Evolutionary conservation across 805 yeast species (phyloP).

Genomic region (Saturnispora gosingensis): DNA sequence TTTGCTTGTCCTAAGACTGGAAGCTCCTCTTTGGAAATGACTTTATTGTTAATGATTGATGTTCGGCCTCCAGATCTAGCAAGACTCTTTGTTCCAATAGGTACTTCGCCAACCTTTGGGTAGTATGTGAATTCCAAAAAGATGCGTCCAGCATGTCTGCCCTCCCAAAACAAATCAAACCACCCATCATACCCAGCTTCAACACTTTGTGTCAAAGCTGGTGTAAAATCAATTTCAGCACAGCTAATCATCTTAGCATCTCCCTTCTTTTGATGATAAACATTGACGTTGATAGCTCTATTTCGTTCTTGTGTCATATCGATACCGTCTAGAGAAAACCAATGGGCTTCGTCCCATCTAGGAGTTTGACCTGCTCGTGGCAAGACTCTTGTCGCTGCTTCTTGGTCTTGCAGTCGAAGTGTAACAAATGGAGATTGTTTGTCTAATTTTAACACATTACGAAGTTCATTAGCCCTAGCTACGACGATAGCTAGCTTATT

Average conservation of each 20-base stretch:
- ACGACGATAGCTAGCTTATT: slow-evolving; percentile 66
- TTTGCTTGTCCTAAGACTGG: slow-evolving; percentile 7
- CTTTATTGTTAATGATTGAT: not conserved
- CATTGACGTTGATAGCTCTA: slow-evolving; percentile 58
- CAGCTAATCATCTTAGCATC: slow-evolving; percentile 86
- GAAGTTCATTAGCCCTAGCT: slow-evolving; percentile 73
- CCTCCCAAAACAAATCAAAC: slow-evolving; percentile 62
- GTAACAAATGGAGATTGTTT: slow-evolving; percentile 92
- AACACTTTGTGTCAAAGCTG: slow-evolving; percentile 56
- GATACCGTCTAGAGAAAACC: slow-evolving; percentile 57
- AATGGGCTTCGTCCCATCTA: slow-evolving; percentile 68
- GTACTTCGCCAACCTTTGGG: slow-evolving; percentile 37
- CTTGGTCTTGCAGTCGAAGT: slow-evolving; percentile 69
- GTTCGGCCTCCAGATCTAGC: slow-evolving; percentile 12
- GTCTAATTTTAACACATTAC: slow-evolving; percentile 77
- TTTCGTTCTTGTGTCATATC: slow-evolving; percentile 27
- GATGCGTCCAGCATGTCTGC: slow-evolving; percentile 77
- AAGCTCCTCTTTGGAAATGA: slow-evolving; percentile 5
- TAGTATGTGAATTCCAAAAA: slow-evolving; percentile 89
- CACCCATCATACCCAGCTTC: slow-evolving; percentile 78
- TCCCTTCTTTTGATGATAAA: slow-evolving; percentile 76
- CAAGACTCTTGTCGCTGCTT: slow-evolving; percentile 68
- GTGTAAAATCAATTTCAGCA: slow-evolving; percentile 65
- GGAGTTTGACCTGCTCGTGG: slow-evolving; percentile 94
- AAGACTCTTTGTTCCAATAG: slow-evolving; percentile 20